Conservation (phyloP, 2,329 filamentous ascomycete species). For the Xylariaceae sp. region DNA sequence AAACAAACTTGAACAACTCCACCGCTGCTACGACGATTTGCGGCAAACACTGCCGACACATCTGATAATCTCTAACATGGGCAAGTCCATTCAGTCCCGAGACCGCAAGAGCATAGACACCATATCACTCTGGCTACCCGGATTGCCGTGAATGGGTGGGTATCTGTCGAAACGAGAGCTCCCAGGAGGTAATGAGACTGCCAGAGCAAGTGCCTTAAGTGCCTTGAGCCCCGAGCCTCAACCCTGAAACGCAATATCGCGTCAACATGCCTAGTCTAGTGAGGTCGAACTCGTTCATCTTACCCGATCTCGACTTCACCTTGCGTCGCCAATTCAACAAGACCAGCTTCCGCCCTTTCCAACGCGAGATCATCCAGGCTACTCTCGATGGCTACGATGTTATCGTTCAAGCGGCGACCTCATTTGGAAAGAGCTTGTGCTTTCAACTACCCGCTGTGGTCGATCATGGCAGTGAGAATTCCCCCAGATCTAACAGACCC, state of each 20-base stretch:
- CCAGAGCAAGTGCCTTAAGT: neutral
- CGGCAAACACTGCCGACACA: neutral
- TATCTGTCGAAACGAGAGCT: neutral
- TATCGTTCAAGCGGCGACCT: constrained; percentile 85
- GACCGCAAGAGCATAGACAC: neutral
- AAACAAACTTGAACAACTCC: too few species aligned
- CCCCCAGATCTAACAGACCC: neutral
- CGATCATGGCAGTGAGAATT: constrained; percentile 68
- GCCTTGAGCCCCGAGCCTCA: neutral
- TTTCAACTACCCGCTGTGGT: constrained; percentile 89
- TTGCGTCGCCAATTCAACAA: constrained; percentile 61
- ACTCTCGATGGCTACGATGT: constrained; percentile 82
- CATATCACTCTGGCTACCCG: neutral
- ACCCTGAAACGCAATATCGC: neutral
- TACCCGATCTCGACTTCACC: constrained; percentile 57
- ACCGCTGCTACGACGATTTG: too few species aligned
- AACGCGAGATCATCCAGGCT: constrained; percentile 80
- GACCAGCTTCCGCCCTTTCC: constrained; percentile 59
- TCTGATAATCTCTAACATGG: neutral
- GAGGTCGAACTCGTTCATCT: constrained; percentile 31
- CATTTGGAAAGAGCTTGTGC: constrained; percentile 89
- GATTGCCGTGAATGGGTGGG: neutral
- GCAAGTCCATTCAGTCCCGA: neutral
- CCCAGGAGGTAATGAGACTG: neutral
- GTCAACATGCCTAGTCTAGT: constrained; percentile 29